Conservation (phyloP, 176 grass and related monocot species). For the Juncus inflexus region DNA sequence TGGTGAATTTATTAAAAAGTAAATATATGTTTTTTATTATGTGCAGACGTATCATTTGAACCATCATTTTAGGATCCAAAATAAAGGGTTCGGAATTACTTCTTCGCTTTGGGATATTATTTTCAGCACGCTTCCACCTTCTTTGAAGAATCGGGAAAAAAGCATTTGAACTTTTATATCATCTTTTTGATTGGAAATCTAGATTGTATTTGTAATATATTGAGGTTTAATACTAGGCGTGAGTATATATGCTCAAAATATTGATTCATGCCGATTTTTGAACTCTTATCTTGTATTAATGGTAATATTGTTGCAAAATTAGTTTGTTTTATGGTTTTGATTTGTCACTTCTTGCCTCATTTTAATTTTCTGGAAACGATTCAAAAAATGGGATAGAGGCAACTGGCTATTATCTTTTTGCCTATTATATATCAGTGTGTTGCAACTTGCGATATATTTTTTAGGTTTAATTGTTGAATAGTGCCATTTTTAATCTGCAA, state of each 20-base stretch:
- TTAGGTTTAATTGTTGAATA: too few species aligned
- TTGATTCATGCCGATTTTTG: constrained; percentile 30
- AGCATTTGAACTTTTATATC: constrained; percentile 29
- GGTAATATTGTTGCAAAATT: constrained; percentile 21
- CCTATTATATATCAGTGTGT: too few species aligned
- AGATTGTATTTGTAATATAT: constrained; percentile 44
- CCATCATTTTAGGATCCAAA: constrained; percentile 85
- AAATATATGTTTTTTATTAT: not conserved
- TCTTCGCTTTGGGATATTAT: constrained; percentile 74
- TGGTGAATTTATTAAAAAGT: not conserved
- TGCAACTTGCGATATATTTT: too few species aligned
- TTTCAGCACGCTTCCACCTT: constrained; percentile 64
- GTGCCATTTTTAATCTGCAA: too few species aligned
- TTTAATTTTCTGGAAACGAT: too few species aligned
- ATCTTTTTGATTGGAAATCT: constrained; percentile 18
- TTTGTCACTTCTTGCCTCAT: not conserved
- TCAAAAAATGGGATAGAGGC: too few species aligned
- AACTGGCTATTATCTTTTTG: too few species aligned
- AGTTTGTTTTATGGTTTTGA: constrained; percentile 13
- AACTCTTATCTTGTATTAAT: constrained; percentile 26
- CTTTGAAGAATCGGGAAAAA: constrained; percentile 25
- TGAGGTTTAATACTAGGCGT: constrained; percentile 27
- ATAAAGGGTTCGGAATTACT: constrained; percentile 90
- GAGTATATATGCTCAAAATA: not conserved
- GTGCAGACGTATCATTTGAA: constrained; percentile 81